Evolutionary conservation across 176 grass and related monocot genomes (phyloP).

Genomic region (Urochloa ruziziensis): DNA sequence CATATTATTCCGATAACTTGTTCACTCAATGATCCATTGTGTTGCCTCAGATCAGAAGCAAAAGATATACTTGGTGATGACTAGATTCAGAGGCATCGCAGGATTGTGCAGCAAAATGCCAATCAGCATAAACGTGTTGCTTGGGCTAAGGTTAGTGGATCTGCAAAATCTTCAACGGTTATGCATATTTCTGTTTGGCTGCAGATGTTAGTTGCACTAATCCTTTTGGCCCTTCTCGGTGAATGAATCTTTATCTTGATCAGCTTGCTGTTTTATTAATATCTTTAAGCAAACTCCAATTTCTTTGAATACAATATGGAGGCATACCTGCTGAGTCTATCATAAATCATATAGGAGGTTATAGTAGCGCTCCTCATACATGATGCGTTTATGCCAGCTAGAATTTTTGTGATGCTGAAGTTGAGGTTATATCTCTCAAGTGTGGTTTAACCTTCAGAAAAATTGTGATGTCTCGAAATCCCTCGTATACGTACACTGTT

Average conservation of each 20-base stretch:
- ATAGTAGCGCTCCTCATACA: neutral
- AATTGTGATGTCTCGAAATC: neutral
- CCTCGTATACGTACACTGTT: neutral
- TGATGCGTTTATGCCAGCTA: neutral
- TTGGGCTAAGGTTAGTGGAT: constrained; percentile 87
- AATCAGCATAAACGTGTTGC: constrained; percentile 94
- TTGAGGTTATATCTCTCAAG: neutral
- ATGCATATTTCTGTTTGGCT: neutral
- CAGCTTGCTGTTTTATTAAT: neutral
- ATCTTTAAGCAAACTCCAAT: neutral
- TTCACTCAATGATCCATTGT: neutral
- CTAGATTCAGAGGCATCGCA: constrained; percentile 95
- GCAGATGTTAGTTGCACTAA: neutral
- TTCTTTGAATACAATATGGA: constrained; percentile 8
- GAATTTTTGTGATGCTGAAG: neutral
- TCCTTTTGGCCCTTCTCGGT: neutral
- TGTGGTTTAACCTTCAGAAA: neutral
- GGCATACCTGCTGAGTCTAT: constrained; percentile 7
- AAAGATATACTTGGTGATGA: constrained; percentile 98
- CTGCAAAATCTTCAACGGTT: neutral
- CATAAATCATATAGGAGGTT: neutral
- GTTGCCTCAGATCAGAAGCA: constrained; percentile 79
- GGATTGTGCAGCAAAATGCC: constrained; percentile 97
- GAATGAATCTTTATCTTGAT: neutral
- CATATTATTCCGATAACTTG: neutral